Conservation (phyloP, 2,329 filamentous ascomycete genomes). For the Colletotrichum lini region DNA sequence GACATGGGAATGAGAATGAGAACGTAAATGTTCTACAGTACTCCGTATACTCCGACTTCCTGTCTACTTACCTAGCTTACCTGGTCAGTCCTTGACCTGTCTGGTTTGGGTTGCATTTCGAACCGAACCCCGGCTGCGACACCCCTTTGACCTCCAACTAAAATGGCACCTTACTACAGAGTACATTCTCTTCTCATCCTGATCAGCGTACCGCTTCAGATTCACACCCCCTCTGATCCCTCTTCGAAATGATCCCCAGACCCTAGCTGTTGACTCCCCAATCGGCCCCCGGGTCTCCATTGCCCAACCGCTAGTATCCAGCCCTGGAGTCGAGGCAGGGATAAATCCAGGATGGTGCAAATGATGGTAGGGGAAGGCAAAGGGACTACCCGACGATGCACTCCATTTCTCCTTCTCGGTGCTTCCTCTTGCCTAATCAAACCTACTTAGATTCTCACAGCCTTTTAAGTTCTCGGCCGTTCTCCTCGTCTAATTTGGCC, state of each 20-base stretch:
- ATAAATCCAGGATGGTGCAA: conserved; percentile 26
- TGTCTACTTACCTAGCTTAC: too few relatives aligned
- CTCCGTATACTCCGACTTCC: not conserved
- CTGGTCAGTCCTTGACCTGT: too few relatives aligned
- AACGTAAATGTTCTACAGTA: not conserved
- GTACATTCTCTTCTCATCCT: not conserved
- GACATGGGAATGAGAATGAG: not conserved
- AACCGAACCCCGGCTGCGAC: conserved; percentile 3
- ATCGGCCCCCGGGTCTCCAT: not conserved
- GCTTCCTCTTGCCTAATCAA: conserved; percentile 30
- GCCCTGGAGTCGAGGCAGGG: conserved; percentile 1
- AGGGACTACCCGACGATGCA: conserved; percentile 32
- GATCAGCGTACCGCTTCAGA: not conserved
- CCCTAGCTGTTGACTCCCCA: conserved; percentile 15
- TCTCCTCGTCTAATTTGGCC: conserved; percentile 8
- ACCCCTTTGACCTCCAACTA: not conserved
- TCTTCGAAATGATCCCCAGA: conserved; percentile 7
- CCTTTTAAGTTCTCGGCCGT: conserved; percentile 10
- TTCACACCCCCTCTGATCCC: conserved; percentile 6
- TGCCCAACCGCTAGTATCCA: not conserved
- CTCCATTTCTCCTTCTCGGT: conserved; percentile 17
- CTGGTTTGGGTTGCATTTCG: conserved; percentile 1
- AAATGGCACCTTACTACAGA: not conserved
- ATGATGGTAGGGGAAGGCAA: not conserved
- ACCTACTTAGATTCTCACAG: conserved; percentile 30